Conservation (phyloP, 306 rosid genomes). For the Cicer cuneatum region DNA sequence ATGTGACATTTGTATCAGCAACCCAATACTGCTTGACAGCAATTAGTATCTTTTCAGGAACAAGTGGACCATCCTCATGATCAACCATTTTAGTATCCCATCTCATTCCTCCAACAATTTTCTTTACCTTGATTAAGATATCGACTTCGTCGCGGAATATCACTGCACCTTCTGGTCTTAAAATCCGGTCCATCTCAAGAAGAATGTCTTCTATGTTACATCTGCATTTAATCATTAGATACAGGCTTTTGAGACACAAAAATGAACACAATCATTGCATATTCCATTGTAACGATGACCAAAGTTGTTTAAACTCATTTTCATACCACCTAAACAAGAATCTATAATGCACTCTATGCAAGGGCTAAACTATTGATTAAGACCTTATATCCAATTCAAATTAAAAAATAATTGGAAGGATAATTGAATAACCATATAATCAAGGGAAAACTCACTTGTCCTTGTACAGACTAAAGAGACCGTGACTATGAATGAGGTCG, state of each 20-base stretch:
- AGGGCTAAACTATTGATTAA: conserved; percentile 12
- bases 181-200: conserved; percentile 90
- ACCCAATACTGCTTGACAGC: conserved; percentile 98
- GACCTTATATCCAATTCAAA: conserved; percentile 12
- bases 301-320: conserved; percentile 26
- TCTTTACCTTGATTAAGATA: conserved; percentile 70
- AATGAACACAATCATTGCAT: conserved; percentile 2
- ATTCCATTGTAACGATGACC: neutral
- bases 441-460: conserved; percentile 67
- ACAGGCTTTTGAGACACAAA: conserved; percentile 28
- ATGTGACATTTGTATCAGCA: conserved; percentile 69
- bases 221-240: conserved; percentile 53
- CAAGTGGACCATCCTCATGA: conserved; percentile 96
- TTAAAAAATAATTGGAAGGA: conserved; percentile 30
- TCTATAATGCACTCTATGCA: conserved; percentile 5
- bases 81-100: conserved; percentile 94
- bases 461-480: conserved; percentile 79
- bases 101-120: conserved; percentile 82
- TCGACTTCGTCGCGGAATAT: conserved; percentile 90
- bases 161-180: conserved; percentile 94
- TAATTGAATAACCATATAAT: conserved; percentile 11
- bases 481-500: conserved; percentile 89
- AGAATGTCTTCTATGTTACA: conserved; percentile 88
- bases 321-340: conserved; percentile 25
- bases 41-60: conserved; percentile 84